These are phyloP conservation scores for Rubus parviflorus DNA, from an alignment of 306 rosid genomes.

Conservation along the genomic window DNA sequence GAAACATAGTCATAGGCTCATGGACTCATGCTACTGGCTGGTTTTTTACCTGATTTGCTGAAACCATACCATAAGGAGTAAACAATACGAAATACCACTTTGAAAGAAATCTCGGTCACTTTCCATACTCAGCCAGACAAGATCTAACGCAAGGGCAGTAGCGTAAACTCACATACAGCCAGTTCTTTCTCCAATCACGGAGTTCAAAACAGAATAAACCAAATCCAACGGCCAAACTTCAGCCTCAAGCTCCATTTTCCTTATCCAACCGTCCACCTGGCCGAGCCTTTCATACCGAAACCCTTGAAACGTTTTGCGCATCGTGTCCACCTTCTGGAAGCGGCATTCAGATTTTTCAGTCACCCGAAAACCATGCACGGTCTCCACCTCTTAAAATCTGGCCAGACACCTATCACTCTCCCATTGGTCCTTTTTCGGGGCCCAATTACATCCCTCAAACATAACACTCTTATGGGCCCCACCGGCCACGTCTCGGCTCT, in stretches of 20 bases:
- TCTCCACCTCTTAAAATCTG: slow-evolving; percentile 36
- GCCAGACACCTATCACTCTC: slow-evolving; percentile 42
- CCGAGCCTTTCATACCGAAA: slow-evolving; percentile 12
- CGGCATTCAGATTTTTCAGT: not conserved
- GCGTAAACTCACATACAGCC: not conserved
- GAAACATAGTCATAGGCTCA: not conserved
- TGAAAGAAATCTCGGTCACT: not conserved
- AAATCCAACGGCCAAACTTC: slow-evolving; percentile 4
- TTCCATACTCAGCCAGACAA: not conserved
- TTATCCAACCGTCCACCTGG: slow-evolving; percentile 44
- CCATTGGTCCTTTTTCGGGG: slow-evolving; percentile 31
- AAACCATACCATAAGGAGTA: not conserved
- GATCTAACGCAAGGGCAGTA: not conserved
- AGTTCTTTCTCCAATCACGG: slow-evolving; percentile 2
- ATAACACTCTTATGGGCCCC: slow-evolving; percentile 21
- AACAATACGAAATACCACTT: not conserved
- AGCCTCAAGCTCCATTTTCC: not conserved
- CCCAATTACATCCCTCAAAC: slow-evolving; percentile 18
- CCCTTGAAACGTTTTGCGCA: slow-evolving; percentile 8
- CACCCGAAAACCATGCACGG: slow-evolving; percentile 23
- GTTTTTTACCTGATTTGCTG: not conserved
- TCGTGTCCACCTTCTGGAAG: slow-evolving; percentile 35
- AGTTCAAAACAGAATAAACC: not conserved
- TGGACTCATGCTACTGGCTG: not conserved
- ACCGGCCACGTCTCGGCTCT: slow-evolving; percentile 42